phyloP scores from a whole-genome alignment of 768 basidiomycete genomes.

The Dioszegia crocea region DNA sequence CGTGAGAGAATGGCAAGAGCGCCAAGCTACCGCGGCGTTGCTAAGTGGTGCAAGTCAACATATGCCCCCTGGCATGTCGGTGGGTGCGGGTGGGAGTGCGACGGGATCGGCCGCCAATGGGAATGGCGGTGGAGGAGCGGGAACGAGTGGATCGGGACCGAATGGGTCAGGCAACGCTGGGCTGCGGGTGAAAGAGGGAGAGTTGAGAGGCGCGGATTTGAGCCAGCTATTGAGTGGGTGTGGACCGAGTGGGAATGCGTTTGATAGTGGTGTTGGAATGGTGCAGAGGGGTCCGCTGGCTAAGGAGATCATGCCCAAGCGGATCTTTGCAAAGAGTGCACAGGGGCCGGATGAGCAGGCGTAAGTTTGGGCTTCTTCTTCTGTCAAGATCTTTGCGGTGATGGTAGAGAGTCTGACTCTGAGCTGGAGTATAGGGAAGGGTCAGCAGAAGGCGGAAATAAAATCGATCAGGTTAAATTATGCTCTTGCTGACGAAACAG shows the following conservation, averaged over 20 bases:
- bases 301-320: conserved; percentile 95
- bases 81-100: not conserved
- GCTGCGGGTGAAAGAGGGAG: conserved; percentile 3
- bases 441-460: too few species aligned
- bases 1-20: conserved; percentile 83
- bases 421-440: too few species aligned
- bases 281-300: conserved; percentile 53
- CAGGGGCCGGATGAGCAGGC: conserved; percentile 69
- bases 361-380: conserved; percentile 52
- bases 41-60: conserved; percentile 40
- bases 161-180: too few species aligned
- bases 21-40: conserved; percentile 60
- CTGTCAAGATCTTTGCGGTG: too few species aligned
- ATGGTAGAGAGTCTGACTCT: too few species aligned
- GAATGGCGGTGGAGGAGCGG: too few species aligned
- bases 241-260: conserved; percentile 32
- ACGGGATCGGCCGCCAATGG: not conserved
- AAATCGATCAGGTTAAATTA: too few species aligned
- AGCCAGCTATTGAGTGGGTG: conserved; percentile 25
- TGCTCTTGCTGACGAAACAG: conserved; percentile 52
- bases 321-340: conserved; percentile 81
- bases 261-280: conserved; percentile 10
- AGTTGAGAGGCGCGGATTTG: conserved; percentile 30
- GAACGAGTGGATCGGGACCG: too few species aligned
- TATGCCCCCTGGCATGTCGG: conserved; percentile 39